A percentile compares a stretch with the other conserved stretches of the same genome.
phyloP scores from a whole-genome alignment of 768 basidiomycete genomes.

The Lanmaoa pseudosensibilis region DNA sequence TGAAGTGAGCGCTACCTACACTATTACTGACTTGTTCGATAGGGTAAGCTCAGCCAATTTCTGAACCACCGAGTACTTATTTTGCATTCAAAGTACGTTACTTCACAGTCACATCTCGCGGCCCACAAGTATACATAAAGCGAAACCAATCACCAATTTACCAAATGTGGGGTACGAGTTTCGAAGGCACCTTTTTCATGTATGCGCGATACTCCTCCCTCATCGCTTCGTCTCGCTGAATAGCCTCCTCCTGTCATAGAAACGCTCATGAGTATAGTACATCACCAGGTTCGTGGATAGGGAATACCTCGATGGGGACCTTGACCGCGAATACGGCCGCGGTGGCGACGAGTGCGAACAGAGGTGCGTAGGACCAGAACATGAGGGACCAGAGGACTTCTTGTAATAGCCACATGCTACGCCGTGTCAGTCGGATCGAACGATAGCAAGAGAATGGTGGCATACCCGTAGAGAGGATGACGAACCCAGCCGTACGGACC shows the following conservation, averaged over 20 bases:
- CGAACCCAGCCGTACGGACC: conserved; percentile 17
- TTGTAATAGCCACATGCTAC: neutral
- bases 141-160: neutral
- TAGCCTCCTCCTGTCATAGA: conserved; percentile 4
- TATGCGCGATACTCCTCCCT: conserved; percentile 12
- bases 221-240: conserved; percentile 3
- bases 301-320: conserved; percentile 7
- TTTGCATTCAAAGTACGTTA: too few species aligned
- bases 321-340: neutral
- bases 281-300: too few species aligned
- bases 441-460: neutral
- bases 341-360: neutral
- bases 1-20: too few species aligned
- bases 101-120: neutral
- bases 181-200: conserved; percentile 12
- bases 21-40: too few species aligned
- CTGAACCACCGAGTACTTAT: too few species aligned
- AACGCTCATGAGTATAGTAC: neutral
- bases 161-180: conserved; percentile 12
- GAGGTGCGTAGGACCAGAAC: conserved; percentile 13
- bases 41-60: too few species aligned
- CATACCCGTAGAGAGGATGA: conserved; percentile 16
- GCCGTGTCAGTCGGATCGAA: neutral
- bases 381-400: neutral
- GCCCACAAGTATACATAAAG: neutral